Evolutionary conservation across 2,329 filamentous ascomycete species (phyloP).

Genomic region (Aspergillus bombycis): DNA sequence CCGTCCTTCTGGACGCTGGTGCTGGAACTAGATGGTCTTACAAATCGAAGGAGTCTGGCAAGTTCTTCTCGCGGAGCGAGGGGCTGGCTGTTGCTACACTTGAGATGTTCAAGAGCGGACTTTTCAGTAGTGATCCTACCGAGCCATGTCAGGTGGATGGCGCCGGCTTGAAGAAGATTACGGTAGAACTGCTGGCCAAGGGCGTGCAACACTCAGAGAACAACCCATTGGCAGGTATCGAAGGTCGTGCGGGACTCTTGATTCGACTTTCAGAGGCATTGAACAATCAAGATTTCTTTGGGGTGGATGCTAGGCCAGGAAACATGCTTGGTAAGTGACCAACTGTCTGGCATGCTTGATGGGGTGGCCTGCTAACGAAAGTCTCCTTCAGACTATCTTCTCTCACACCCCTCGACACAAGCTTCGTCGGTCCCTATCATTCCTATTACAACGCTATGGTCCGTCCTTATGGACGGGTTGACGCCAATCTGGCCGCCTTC

Average conservation of each 20-base stretch:
- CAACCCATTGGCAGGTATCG: constrained; percentile 81
- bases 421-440: constrained; percentile 87
- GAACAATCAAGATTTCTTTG: constrained; percentile 81
- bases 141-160: constrained; percentile 92
- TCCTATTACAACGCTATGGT: constrained; percentile 85
- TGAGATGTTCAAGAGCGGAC: constrained; percentile 92
- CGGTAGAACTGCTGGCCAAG: constrained; percentile 71
- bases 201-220: constrained; percentile 81
- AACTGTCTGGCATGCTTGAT: not conserved
- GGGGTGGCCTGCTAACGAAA: constrained; percentile 7
- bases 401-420: constrained; percentile 86
- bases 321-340: constrained; percentile 79
- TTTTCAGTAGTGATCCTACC: constrained; percentile 79
- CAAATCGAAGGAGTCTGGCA: constrained; percentile 85
- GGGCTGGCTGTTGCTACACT: constrained; percentile 76
- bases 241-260: constrained; percentile 80
- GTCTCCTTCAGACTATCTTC: constrained; percentile 73
- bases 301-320: constrained; percentile 79
- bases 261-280: constrained; percentile 75
- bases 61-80: constrained; percentile 81
- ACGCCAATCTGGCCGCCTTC: constrained; percentile 86
- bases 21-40: constrained; percentile 91
- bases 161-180: constrained; percentile 73
- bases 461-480: constrained; percentile 83
- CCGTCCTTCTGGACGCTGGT: constrained; percentile 68